These are phyloP conservation scores for Lentinus tigrinus DNA, from an alignment of 768 basidiomycete genomes.

Conservation along the genomic window DNA sequence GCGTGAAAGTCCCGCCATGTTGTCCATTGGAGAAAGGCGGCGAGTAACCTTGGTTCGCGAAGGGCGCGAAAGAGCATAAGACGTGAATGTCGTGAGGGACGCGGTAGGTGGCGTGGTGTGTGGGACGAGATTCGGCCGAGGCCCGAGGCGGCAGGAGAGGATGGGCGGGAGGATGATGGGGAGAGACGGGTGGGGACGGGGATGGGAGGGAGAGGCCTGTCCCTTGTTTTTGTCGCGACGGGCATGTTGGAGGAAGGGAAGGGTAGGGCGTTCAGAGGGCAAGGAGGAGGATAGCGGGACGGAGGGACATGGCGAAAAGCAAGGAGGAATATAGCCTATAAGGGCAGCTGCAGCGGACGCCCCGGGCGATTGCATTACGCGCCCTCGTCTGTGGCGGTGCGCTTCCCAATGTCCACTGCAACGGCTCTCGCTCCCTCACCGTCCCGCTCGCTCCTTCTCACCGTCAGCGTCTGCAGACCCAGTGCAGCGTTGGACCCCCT, in stretches of 20 bases:
- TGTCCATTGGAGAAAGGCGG: slow-evolving; percentile 30
- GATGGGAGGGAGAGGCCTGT: slow-evolving; percentile 22
- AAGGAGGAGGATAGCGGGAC: background rate
- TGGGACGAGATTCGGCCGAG: background rate
- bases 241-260: slow-evolving; percentile 13
- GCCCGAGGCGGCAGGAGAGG: background rate
- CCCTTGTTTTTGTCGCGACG: slow-evolving; percentile 10
- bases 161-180: background rate
- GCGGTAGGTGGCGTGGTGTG: no score
- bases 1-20: slow-evolving; percentile 43
- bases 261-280: background rate
- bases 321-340: background rate
- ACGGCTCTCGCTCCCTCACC: no score
- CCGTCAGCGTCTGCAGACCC: no score
- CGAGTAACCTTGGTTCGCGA: slow-evolving; percentile 21
- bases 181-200: slow-evolving; percentile 9
- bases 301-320: background rate
- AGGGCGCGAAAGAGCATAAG: background rate
- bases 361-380: background rate
- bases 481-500: background rate
- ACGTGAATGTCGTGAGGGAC: slow-evolving; percentile 6
- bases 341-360: no score
- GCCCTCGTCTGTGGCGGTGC: slow-evolving; percentile 12
- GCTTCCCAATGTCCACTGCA: background rate
- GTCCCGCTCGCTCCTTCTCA: background rate